Evolutionary conservation across 2,329 filamentous ascomycete genomes (phyloP), one percentile per base, ranked within the genome.

Genomic region (Penicillium sp.): DNA sequence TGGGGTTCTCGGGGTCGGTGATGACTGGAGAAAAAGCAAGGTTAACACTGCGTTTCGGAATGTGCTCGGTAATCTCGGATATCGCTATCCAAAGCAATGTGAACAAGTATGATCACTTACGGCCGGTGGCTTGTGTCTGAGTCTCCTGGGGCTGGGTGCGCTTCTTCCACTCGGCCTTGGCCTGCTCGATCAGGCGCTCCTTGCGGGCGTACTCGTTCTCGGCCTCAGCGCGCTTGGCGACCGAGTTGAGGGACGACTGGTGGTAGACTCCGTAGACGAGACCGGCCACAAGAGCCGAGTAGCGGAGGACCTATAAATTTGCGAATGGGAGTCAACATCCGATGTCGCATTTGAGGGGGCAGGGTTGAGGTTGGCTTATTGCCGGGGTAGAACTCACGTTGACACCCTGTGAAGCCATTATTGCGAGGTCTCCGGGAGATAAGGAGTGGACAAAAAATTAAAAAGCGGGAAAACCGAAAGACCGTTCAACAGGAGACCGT

Each of bases 181-280:
- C 95, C 80, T 96, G 85, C 71, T 90, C 82, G 82, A 99, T 98
- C 83, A 98, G 84, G 69, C 87, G 86, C 80, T 92, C 85, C 85
- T 98, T 96, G 80, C 91, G 89, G 74, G 93, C 84, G 77, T 93
- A 98, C 77, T 96, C 91, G 74, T 87, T 86, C 78, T 96, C 81
- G 70, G 86, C 84, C 69, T 88, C 85, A 67, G 87, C 82, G 61
- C 84, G 79, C 79, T 87, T 90, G 73, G 92, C 87, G 71, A 84
- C 78, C 56, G 90, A 78, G 67, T 81, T 88, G 78, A 99, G 89
- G 62, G 86, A 85, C 73, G 89, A 84, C 82, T 99, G 95, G 83
- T 96, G 93, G 79, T 88, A 90, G 82, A 96, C 87, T 77, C 95
- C 95, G 83, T 99, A 99, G 81, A 96, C 88, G 75, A 98, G 82